Evolutionary conservation across 768 basidiomycete species (phyloP).

Genomic region (Crepidotus variabilis): DNA sequence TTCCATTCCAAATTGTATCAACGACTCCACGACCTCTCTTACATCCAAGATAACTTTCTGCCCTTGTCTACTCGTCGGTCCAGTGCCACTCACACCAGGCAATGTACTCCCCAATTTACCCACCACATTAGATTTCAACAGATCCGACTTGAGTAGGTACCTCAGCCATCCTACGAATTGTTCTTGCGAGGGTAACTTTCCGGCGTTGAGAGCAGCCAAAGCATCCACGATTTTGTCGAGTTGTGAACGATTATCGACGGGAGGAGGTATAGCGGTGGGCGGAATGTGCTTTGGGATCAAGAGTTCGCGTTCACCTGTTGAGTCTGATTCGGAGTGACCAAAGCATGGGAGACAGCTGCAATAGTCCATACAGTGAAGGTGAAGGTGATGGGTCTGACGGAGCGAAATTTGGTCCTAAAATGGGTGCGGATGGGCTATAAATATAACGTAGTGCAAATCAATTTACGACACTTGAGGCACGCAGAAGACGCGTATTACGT

Average conservation of each 20-base stretch:
- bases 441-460: no score
- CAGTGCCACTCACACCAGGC: conserved; percentile 12
- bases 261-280: neutral
- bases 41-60: conserved; percentile 23
- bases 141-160: conserved; percentile 20
- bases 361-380: conserved; percentile 11
- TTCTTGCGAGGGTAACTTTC: conserved; percentile 36
- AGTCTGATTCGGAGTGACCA: conserved; percentile 5
- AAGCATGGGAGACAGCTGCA: conserved; percentile 16
- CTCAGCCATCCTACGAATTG: conserved; percentile 27
- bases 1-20: conserved; percentile 30
- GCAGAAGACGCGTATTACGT: no score
- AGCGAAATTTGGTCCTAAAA: neutral
- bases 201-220: conserved; percentile 31
- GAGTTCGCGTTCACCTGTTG: conserved; percentile 15
- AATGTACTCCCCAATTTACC: neutral
- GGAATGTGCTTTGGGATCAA: conserved; percentile 12
- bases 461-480: no score
- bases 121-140: conserved; percentile 16
- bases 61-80: conserved; percentile 26
- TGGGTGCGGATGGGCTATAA: no score
- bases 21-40: conserved; percentile 26
- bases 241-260: neutral
- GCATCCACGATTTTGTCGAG: conserved; percentile 29
- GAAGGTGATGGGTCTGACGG: neutral